phyloP scores from a whole-genome alignment of 305 asterid species.

The Fraxinus baroniana region DNA sequence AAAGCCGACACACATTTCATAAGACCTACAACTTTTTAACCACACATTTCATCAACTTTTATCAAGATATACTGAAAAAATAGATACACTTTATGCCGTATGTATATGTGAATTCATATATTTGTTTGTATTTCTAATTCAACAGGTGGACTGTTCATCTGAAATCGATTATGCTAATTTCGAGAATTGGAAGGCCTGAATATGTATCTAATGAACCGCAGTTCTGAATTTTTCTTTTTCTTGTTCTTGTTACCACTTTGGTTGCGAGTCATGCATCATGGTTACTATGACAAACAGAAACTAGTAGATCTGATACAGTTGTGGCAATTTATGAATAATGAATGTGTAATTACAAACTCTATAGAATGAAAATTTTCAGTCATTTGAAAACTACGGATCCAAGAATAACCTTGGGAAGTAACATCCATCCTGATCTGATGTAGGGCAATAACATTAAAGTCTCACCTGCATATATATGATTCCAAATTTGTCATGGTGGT shows the following conservation, averaged over 20 bases:
- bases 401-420: background rate
- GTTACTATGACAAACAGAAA: background rate
- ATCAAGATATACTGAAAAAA: no score
- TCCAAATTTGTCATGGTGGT: background rate
- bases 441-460: background rate
- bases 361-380: background rate
- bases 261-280: background rate
- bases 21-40: no score
- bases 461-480: background rate
- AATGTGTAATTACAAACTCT: background rate
- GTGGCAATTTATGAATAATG: background rate
- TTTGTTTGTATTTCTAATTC: background rate
- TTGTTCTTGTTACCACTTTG: constrained; percentile 7
- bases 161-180: constrained; percentile 14
- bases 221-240: background rate
- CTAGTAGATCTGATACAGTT: background rate
- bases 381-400: no score
- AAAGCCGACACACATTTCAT: no score
- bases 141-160: constrained; percentile 32
- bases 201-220: constrained; percentile 14
- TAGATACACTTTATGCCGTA: no score
- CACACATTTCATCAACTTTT: no score
- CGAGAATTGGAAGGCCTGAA: constrained; percentile 16
- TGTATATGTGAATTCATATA: no score
- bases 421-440: background rate